phyloP scores from a whole-genome alignment of 352 stramenopile genomes.

The Phytophthora kernoviae region DNA sequence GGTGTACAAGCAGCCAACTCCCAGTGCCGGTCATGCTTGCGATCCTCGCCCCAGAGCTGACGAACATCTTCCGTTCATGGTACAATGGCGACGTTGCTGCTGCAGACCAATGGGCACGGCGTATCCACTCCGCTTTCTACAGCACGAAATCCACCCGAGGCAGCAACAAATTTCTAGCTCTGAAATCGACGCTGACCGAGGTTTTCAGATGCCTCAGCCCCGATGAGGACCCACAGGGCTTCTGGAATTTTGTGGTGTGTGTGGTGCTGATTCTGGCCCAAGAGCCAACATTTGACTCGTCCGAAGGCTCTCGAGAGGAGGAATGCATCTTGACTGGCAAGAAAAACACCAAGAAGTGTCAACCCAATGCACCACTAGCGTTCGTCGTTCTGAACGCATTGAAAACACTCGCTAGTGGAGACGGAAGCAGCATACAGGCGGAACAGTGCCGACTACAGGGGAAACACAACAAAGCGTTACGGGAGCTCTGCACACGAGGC shows the following conservation, averaged over 20 bases:
- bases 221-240: not conserved
- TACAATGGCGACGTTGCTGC: not conserved
- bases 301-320: not conserved
- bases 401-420: constrained; percentile 29
- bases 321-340: not conserved
- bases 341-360: constrained; percentile 42
- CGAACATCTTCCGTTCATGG: constrained; percentile 8
- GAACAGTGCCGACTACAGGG: constrained; percentile 25
- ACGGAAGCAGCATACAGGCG: constrained; percentile 4
- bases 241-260: constrained; percentile 50
- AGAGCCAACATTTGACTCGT: not conserved
- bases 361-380: constrained; percentile 54
- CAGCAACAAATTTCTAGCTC: constrained; percentile 58
- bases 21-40: too few relatives aligned
- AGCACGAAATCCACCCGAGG: constrained; percentile 12
- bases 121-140: constrained; percentile 44
- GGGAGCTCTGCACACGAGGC: constrained; percentile 33
- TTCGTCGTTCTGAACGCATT: constrained; percentile 64
- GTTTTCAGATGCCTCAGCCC: constrained; percentile 24
- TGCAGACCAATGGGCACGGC: constrained; percentile 21
- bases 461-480: constrained; percentile 31
- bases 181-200: constrained; percentile 41
- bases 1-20: constrained; percentile 2
- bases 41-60: not conserved
- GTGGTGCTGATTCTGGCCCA: constrained; percentile 43